Evolutionary conservation across 495 filamentous ascomycete genomes (phyloP).

Genomic region (Durotheca rogersii): DNA sequence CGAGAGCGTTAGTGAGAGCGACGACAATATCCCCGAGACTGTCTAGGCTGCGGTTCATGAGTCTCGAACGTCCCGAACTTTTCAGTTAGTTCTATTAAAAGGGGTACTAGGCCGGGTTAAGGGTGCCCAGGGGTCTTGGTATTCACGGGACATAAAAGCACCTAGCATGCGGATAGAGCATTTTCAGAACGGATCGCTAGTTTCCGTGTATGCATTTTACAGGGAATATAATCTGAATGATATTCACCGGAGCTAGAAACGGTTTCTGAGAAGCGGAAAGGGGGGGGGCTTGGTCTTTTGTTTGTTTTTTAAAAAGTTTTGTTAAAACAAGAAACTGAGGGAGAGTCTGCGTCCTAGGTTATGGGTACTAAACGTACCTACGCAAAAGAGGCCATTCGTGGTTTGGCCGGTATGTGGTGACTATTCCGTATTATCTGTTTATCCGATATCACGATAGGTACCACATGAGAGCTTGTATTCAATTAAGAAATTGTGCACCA

Average conservation of each 20-base stretch:
- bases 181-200: slow-evolving; percentile 15
- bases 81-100: slow-evolving; percentile 20
- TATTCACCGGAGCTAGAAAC: background rate
- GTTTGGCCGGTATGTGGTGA: no score
- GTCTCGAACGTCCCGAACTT: background rate
- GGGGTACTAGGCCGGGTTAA: slow-evolving; percentile 24
- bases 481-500: background rate
- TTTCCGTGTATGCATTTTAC: background rate
- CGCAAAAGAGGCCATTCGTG: background rate
- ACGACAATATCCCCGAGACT: slow-evolving; percentile 65
- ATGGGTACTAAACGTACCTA: no score
- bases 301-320: no score
- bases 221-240: background rate
- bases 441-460: no score
- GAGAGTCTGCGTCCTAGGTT: no score
- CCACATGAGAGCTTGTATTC: background rate
- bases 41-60: slow-evolving; percentile 33
- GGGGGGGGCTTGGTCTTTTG: background rate
- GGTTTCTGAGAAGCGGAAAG: background rate
- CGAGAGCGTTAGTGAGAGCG: slow-evolving; percentile 89
- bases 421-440: no score
- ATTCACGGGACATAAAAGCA: slow-evolving; percentile 29
- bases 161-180: slow-evolving; percentile 32
- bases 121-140: slow-evolving; percentile 27
- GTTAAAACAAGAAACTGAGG: no score